These are phyloP conservation scores for Brachypodium distachyon DNA, from an alignment of 202 grass and related monocot genomes.

Conservation along the genomic window DNA sequence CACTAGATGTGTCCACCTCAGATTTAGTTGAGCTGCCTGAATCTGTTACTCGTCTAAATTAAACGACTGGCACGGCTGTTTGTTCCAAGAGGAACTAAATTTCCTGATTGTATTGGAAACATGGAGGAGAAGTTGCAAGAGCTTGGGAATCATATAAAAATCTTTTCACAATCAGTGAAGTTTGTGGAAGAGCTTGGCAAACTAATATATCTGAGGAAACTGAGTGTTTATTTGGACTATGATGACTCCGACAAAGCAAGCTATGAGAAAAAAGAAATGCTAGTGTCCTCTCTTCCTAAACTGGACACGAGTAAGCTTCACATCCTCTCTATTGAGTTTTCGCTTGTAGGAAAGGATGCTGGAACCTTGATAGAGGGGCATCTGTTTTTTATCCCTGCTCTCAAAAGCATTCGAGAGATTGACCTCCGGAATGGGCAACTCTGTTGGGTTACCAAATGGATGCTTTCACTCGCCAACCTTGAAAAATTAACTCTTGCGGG, in stretches of 20 bases:
- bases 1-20: not conserved
- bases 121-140: not conserved
- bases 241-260: not conserved
- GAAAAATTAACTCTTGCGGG: not conserved
- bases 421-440: rapidly evolving
- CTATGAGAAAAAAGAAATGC: too few species aligned
- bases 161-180: not conserved
- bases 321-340: not conserved
- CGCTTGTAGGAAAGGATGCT: not conserved
- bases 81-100: not conserved
- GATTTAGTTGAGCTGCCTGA: not conserved
- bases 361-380: not conserved
- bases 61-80: not conserved
- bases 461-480: not conserved
- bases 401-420: not conserved
- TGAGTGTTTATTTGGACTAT: not conserved
- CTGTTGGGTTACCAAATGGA: not conserved
- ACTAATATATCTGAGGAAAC: not conserved
- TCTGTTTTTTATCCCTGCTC: not conserved
- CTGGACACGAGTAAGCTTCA: not conserved
- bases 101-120: not conserved
- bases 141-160: not conserved
- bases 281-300: not conserved
- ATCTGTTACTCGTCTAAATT: not conserved
- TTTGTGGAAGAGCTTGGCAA: not conserved